Evolutionary conservation across 2,329 filamentous ascomycete genomes (phyloP), one percentile per base, ranked within the genome.

Genomic region (Penicillium paneum): DNA sequence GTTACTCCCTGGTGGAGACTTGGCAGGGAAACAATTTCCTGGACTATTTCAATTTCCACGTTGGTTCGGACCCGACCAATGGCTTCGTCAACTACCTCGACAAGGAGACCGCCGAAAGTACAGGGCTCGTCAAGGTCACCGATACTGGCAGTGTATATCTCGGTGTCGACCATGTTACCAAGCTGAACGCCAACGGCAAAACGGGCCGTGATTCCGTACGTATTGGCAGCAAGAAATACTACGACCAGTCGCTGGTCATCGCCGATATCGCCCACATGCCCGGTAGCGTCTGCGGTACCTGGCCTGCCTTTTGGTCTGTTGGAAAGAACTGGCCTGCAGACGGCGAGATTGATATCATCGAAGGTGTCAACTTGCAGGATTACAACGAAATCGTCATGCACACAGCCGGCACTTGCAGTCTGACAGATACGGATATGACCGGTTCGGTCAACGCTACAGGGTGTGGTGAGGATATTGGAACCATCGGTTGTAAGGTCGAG

Each of bases 311-410:
- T 55, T 79, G 77, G 77, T 71, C 74, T 6, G 66, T 75, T 0
- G 75, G 75, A 17, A 59, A 62, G 19, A 60, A 70, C 34, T 78
- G 76, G 76, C 76, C 76, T 1, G 46, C 62, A 1, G 68, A 71
- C 34, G 76, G 77, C 13, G 77, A 79, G 69, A 79, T 81, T 41
- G 79, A 81, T 62, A 76, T 82, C 44, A 77, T 81, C 58, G 79
- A 82, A 60, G 77, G 76, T 7, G 78, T 82, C 55, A 80, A 82
- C 59, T 56, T 71, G 43, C 70, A 77, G 52, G 61, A 70, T 24
- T 69, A 64, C 46, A 77, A 75, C 50, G 65, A 74, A 38, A 79
- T 81, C 61, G 79, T 78, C 12, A 69, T 81, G 41, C 80, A 82
- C 57, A 82, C 79, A 0, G 66, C 69, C 10, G 67, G 69, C 3